phyloP scores from a whole-genome alignment of 1,284 basidiomycete species.

The Wallemia mellicola region DNA sequence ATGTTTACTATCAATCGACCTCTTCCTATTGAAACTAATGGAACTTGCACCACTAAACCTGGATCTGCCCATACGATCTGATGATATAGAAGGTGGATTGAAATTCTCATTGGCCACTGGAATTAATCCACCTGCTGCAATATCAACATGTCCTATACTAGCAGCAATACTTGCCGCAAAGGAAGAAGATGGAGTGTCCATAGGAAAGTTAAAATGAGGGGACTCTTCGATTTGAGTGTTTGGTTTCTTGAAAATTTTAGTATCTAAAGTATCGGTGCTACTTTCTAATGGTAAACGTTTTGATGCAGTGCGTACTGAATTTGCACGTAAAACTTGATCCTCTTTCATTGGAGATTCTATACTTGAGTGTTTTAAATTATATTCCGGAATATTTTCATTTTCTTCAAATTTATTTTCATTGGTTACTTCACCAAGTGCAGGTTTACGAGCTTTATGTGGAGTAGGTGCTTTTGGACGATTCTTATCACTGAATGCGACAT shows the following conservation, averaged over 20 bases:
- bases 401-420: neutral
- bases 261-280: neutral
- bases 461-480: neutral
- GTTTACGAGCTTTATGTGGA: neutral
- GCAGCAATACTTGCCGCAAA: neutral
- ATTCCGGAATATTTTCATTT: neutral
- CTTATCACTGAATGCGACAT: neutral
- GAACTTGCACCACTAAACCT: neutral
- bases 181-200: neutral
- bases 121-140: neutral
- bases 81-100: neutral
- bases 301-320: neutral
- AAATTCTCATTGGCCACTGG: neutral
- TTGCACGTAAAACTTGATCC: neutral
- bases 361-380: neutral
- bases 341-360: neutral
- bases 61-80: neutral
- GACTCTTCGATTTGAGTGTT: neutral
- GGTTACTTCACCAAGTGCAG: neutral
- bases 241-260: neutral
- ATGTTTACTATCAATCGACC: neutral
- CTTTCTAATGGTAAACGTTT: neutral
- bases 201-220: neutral
- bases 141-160: neutral
- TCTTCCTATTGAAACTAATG: neutral